Base-by-base conservation (phyloP, 257 asterid species). In the Przewalskia tangutica region DNA sequence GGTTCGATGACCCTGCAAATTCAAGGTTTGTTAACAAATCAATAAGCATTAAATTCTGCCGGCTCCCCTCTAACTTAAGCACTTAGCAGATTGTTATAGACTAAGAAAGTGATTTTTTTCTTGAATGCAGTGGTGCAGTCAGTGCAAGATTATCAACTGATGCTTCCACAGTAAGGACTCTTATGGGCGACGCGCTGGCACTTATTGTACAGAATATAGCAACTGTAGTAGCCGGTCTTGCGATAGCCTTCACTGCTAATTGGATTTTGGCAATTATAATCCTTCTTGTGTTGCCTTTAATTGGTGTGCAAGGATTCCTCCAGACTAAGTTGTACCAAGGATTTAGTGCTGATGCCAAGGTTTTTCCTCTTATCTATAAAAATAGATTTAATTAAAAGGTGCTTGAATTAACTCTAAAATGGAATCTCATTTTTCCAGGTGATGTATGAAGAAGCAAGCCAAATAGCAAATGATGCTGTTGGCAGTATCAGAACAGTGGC, bases 1-100 rank as follows among this genome's bases (percentile, higher is more conserved):
- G 98, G 98, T 93, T 93, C 44, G 98, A 94, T 67, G 93, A 94
- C 84, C 93, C 98, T 75, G 91, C 89, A 70, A 91, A 94, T 87
- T 93, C 98, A 77, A 94, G 98, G 98, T 94, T 4, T n/a, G 68
- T 82, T 36, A 48, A 12, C 79, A 71, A 71, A 71, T 71, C 58
- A 46, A 64, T 64, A 36, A 34, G 50, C 6, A 14, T 16, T 66
- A 2, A 3, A 6, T 23, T 56, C 13, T 46, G 6, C 40, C 42
- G 32, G 32, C 32, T 27, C 44, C 23, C 75, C 23, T 14, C 27
- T 16, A 36, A 73, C 42, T 23, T 7, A 50, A 20, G 32, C 32
- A 27, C 32, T 27, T 27, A 27, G 32, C 44, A 48, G 40, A 23
- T 20, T 20, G 58, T 48, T 50, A 0, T 0, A 20, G 55, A 0